Percentiles rank a stretch among this genome's conserved stretches.
Conservation (phyloP, 306 rosid genomes). For the Heteromeles arbutifolia region DNA sequence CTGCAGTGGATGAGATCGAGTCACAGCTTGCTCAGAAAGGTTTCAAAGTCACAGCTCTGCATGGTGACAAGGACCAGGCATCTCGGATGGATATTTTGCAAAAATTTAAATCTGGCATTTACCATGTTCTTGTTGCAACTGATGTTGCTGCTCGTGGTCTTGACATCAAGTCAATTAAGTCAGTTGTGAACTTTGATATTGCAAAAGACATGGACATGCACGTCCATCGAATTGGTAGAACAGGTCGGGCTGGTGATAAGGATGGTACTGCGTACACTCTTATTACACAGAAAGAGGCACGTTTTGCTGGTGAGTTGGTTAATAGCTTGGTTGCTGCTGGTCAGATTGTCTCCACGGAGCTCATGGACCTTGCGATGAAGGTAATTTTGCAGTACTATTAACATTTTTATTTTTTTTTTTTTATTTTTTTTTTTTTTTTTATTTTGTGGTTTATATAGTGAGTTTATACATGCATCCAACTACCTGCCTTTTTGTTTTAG, state of each 20-base stretch:
- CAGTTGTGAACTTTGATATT: conserved; percentile 92
- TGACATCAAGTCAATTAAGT: conserved; percentile 91
- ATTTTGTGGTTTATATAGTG: not conserved
- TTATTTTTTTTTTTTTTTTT: too few relatives aligned
- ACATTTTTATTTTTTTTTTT: too few relatives aligned
- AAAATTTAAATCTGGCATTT: conserved; percentile 82
- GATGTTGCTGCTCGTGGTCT: conserved; percentile 99
- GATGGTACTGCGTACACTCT: conserved; percentile 94
- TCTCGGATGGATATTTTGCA: conserved; percentile 87
- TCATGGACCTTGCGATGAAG: conserved; percentile 99
- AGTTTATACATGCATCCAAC: not conserved
- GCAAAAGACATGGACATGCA: conserved; percentile 99
- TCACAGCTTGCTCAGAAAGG: conserved; percentile 55
- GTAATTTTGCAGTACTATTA: conserved; percentile 23
- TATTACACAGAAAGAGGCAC: conserved; percentile 84
- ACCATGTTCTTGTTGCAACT: conserved; percentile 93
- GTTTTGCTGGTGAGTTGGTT: conserved; percentile 95
- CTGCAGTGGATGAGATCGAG: conserved; percentile 91
- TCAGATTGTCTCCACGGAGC: conserved; percentile 74
- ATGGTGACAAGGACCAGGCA: conserved; percentile 98
- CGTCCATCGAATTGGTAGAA: conserved; percentile 98
- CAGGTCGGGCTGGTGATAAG: conserved; percentile 99
- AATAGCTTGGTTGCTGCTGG: conserved; percentile 93
- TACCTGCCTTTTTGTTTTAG: not conserved
- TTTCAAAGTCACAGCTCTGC: conserved; percentile 88